Evolutionary conservation across 768 basidiomycete genomes (phyloP).

Genomic region (Zangia roseola): DNA sequence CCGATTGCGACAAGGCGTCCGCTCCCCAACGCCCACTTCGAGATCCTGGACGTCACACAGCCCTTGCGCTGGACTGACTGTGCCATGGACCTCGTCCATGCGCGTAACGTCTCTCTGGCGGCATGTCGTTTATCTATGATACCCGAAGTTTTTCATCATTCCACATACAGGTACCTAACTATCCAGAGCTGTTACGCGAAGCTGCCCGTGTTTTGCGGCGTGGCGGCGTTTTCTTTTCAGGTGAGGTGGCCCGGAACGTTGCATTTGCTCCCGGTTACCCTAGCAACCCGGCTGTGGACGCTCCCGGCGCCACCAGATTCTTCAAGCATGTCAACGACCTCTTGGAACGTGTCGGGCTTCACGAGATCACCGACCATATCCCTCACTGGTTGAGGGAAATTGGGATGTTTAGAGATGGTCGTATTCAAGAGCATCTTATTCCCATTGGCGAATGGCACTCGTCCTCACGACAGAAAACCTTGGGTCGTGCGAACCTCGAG

Average conservation of each 20-base stretch:
- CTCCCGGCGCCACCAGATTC: conserved; percentile 30
- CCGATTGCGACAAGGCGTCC: conserved; percentile 71
- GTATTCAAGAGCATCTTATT: conserved; percentile 35
- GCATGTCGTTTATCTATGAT: conserved; percentile 39
- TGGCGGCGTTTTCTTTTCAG: conserved; percentile 68
- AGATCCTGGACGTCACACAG: conserved; percentile 61
- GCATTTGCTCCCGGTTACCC: conserved; percentile 37
- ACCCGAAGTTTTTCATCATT: conserved; percentile 14
- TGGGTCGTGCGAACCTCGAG: conserved; percentile 45
- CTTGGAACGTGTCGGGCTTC: conserved; percentile 39
- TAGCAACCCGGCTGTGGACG: conserved; percentile 24
- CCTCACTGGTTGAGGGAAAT: conserved; percentile 36
- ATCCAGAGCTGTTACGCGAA: conserved; percentile 52
- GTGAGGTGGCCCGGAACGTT: conserved; percentile 54
- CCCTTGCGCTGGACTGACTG: conserved; percentile 49
- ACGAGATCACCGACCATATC: conserved; percentile 37
- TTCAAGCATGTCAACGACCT: conserved; percentile 41
- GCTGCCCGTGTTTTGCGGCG: conserved; percentile 62
- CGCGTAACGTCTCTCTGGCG: conserved; percentile 56
- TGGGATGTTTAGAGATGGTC: conserved; percentile 43
- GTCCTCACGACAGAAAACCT: conserved; percentile 30
- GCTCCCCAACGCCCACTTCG: conserved; percentile 58
- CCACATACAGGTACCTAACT: conserved; percentile 51
- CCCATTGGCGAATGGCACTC: conserved; percentile 58
- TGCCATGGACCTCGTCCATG: conserved; percentile 69